Conservation (phyloP, 1,284 basidiomycete genomes). For the Chalciporus sp. region DNA sequence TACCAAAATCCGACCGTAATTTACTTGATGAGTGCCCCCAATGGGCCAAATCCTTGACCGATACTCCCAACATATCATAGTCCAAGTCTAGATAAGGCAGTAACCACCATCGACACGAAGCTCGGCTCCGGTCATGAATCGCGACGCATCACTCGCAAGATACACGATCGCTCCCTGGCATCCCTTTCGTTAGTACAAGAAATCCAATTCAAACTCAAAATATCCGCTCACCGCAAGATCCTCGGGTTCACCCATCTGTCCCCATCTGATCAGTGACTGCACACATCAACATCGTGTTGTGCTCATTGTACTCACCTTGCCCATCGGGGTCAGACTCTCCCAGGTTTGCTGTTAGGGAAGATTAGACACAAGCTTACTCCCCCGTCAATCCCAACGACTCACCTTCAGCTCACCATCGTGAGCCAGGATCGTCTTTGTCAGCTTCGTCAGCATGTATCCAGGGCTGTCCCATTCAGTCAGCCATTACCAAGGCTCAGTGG, state of each 20-base stretch:
- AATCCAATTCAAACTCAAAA: not conserved
- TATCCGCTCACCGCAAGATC: slow-evolving; percentile 61
- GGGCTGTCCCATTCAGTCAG: slow-evolving; percentile 49
- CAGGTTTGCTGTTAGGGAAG: slow-evolving; percentile 68
- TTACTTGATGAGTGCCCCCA: not conserved
- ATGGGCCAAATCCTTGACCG: not conserved
- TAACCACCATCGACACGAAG: slow-evolving; percentile 88
- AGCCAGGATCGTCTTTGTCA: slow-evolving; percentile 79
- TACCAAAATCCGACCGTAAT: slow-evolving; percentile 4
- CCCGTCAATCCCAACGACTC: slow-evolving; percentile 7
- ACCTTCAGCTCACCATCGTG: slow-evolving; percentile 76
- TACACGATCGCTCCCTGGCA: slow-evolving; percentile 82
- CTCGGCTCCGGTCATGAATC: slow-evolving; percentile 85
- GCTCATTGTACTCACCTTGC: slow-evolving; percentile 56
- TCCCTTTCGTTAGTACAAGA: slow-evolving; percentile 7
- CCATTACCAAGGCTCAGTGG: slow-evolving; percentile 1
- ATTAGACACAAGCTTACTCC: slow-evolving; percentile 6
- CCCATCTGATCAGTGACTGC: slow-evolving; percentile 8
- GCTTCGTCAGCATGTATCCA: slow-evolving; percentile 88
- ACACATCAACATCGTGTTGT: slow-evolving; percentile 15
- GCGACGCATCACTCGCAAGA: slow-evolving; percentile 82
- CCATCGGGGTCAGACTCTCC: slow-evolving; percentile 91
- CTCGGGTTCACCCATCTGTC: slow-evolving; percentile 75
- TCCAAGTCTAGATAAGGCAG: slow-evolving; percentile 54
- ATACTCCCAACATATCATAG: slow-evolving; percentile 8